Base-by-base conservation (phyloP, 345 rosid species). In the Hibiscus tridactylites region DNA sequence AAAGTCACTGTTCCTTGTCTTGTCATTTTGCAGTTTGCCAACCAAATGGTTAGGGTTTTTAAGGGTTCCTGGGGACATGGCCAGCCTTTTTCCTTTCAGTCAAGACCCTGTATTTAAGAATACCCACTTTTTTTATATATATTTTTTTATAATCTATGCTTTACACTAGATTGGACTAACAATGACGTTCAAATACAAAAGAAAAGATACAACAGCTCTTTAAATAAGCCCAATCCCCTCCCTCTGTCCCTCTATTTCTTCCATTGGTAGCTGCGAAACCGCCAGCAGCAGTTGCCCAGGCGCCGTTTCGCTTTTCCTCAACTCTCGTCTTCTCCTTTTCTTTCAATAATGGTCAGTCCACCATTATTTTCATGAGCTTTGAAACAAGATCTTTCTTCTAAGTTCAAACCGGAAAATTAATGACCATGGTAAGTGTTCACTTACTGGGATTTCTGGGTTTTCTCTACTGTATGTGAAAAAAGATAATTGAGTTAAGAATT, bases 11-110 rank as follows among this genome's bases (percentile, higher is more conserved):
- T 78, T 84, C 70, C 53, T 5, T 74, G 85, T 83, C 83, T 85
- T 88, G 93, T 88, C 96, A 81, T 82, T 64, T 86, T 82, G 86
- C 87, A 82, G 85, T 78, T 65, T 26, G 61, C 61, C 65, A 44
- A 73, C 70, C 82, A 77, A 69, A 50, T 67, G 74, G 78, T 71
- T 63, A 19, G 44, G 21, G 73, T 72, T 61, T 65, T 80, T n/a
- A 52, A n/a, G 75, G 75, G 87, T 83, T 75, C 80, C 78, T 76
- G 1, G 81, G 83, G 79, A 65, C 52, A 69, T 21, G 80, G 63
- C 82, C 82, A 31, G 66, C 4, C 15, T 52, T 11, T 19, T 21
- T 31, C 35, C 54, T 64, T 49, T 31, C 13, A 15, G 7, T 75
- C 72, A 63, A 76, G 57, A 47, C 64, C 66, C 28, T 52, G 16